Evolutionary conservation across 2,329 filamentous ascomycete genomes (phyloP).

Genomic region (Diaporthe vaccinii): DNA sequence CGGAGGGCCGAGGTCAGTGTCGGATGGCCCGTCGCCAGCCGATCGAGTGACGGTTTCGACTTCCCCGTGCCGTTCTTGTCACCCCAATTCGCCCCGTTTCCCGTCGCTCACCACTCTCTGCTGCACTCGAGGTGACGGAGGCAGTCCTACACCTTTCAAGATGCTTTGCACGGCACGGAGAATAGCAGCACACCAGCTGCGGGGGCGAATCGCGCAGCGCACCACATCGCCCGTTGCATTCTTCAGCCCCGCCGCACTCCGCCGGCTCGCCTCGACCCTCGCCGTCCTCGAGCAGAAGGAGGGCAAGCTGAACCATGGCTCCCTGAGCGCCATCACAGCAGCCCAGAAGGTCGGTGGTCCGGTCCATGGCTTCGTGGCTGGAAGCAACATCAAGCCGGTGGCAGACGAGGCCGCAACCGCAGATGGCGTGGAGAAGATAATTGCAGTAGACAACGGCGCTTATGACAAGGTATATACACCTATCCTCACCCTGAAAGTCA

Average conservation of each 20-base stretch:
- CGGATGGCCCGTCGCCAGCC: constrained; percentile 39
- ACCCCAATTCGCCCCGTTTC: neutral
- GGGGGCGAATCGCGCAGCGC: constrained; percentile 37
- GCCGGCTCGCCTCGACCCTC: constrained; percentile 85
- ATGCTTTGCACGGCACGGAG: constrained; percentile 41
- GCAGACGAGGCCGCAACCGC: constrained; percentile 91
- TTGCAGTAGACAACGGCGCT: constrained; percentile 87
- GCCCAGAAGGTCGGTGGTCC: constrained; percentile 88
- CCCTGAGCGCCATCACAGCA: constrained; percentile 87
- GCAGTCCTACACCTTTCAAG: neutral
- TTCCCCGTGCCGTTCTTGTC: constrained; percentile 2
- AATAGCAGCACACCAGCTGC: constrained; percentile 39
- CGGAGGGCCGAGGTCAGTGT: constrained; percentile 33
- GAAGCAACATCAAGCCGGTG: constrained; percentile 79
- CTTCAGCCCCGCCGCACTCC: constrained; percentile 66
- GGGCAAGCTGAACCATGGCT: constrained; percentile 86
- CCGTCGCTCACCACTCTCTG: constrained; percentile 1
- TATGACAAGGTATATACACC: constrained; percentile 82
- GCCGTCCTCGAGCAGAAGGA: constrained; percentile 94
- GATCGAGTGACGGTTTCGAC: constrained; percentile 35
- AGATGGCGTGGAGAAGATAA: constrained; percentile 90
- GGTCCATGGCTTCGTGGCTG: constrained; percentile 90
- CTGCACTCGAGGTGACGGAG: constrained; percentile 12
- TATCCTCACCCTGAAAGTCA: constrained; percentile 2
- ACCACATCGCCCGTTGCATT: constrained; percentile 48